Evolutionary conservation across 768 basidiomycete species (phyloP), one percentile per base, ranked within the genome.

Genomic region (Phylloporus sp.): DNA sequence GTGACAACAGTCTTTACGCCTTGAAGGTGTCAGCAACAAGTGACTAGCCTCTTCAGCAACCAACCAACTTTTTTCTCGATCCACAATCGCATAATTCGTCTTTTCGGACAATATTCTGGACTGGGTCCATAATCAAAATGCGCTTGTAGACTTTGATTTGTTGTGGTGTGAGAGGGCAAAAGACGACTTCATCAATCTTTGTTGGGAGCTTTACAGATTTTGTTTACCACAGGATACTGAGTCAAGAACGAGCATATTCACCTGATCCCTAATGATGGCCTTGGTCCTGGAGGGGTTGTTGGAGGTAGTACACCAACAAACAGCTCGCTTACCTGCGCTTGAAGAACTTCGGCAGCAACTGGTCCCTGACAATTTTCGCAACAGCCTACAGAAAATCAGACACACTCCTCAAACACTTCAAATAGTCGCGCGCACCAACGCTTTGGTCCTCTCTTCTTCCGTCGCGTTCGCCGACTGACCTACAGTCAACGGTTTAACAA

Each of bases 161-260:
- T 28, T 68, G 73, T 0, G 69, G 48, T 0, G 87, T 87, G 39
- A 98, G 69, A 14, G 92, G 94, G 59, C 95, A 99, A 58, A 97
- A 95, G 6, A 96, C 90, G 13, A 97, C 87, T 59, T 91, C 73
- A 55, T 99, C 95, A 0, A 77, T 77, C 71, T 99, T 99, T 50
- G 75, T 73, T 1, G 95, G 95, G 3, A 98, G 74, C 86, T 94
- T 56, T 3, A 31, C 13, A 37, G 52, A 6, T 11, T 23, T 42
- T 21, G 15, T 49, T 17, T 28, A 17, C 41, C 20, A 27, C 1
- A 24, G 13, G 18, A 26, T 9, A 23, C 9, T 3, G 20, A 32
- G 27, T 18, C 18, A 28, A 22, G n/a, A n/a, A n/a, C n/a, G n/a
- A n/a, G 17, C 20, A 2, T 2, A 5, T 44, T 22, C 54, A 80